A percentile compares a stretch with the other conserved stretches of the same genome.
Evolutionary conservation across 768 basidiomycete genomes (phyloP).

Genomic region (Mrakia hoshinonis): DNA sequence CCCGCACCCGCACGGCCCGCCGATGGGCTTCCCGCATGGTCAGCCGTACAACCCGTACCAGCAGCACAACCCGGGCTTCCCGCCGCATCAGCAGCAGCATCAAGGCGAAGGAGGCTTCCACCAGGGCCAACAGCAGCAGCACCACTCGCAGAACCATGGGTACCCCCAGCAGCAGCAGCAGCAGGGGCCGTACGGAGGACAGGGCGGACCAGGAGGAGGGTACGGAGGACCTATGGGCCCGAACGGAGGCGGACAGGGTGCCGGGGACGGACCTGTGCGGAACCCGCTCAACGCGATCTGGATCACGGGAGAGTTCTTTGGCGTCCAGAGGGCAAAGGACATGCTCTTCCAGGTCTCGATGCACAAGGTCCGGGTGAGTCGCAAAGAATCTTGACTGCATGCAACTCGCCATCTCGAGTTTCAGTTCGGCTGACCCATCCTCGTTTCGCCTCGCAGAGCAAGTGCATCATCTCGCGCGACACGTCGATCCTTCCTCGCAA

Average conservation of each 20-base stretch:
- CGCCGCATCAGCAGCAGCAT: neutral
- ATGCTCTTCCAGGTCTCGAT: slow-evolving; percentile 84
- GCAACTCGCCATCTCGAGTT: slow-evolving; percentile 7
- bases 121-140: neutral
- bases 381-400: neutral
- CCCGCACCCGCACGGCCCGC: slow-evolving; percentile 9
- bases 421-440: slow-evolving; percentile 1
- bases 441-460: slow-evolving; percentile 51
- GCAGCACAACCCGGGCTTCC: neutral
- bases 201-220: neutral
- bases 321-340: slow-evolving; percentile 85
- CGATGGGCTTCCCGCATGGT: slow-evolving; percentile 3
- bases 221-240: neutral
- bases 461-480: slow-evolving; percentile 80
- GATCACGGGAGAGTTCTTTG: slow-evolving; percentile 97
- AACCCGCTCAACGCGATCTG: slow-evolving; percentile 81
- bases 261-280: neutral
- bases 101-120: neutral
- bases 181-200: neutral
- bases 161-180: slow-evolving; percentile 11
- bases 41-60: neutral
- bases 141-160: neutral
- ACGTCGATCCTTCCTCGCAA: slow-evolving; percentile 92
- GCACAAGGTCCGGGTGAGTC: slow-evolving; percentile 57
- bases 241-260: neutral